Evolutionary conservation across 2,329 filamentous ascomycete genomes (phyloP).

Genomic region (Microthyrium microscopicum): DNA sequence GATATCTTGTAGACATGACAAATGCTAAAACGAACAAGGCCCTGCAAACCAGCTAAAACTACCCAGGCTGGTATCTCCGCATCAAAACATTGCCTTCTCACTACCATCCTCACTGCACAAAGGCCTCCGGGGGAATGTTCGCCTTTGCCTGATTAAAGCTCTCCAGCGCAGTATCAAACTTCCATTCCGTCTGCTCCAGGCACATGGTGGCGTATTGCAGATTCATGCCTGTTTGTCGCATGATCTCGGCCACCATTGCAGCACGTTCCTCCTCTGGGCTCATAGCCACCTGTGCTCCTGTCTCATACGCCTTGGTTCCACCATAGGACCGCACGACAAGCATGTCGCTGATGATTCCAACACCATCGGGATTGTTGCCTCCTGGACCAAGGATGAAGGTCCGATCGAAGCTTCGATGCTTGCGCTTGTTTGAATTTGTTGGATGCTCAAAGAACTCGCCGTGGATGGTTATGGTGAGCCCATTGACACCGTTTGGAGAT

Average conservation of each 20-base stretch:
- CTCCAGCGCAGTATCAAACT: constrained; percentile 55
- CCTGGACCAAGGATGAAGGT: constrained; percentile 62
- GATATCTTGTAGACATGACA: no score
- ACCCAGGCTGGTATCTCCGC: no score
- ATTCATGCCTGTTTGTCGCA: constrained; percentile 65
- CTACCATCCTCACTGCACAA: constrained; percentile 15
- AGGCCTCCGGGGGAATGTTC: constrained; percentile 26
- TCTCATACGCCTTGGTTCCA: constrained; percentile 33
- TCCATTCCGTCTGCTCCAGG: constrained; percentile 62
- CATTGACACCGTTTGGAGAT: constrained; percentile 51
- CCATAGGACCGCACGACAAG: constrained; percentile 55
- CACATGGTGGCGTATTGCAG: constrained; percentile 66
- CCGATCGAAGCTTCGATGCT: constrained; percentile 59
- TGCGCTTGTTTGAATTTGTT: constrained; percentile 37
- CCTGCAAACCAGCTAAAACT: no score
- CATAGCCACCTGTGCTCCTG: constrained; percentile 3
- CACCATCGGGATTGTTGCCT: constrained; percentile 33
- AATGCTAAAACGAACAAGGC: no score
- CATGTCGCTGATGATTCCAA: constrained; percentile 68
- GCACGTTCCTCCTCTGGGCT: constrained; percentile 33
- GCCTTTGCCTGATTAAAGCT: constrained; percentile 63
- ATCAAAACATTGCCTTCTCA: background rate
- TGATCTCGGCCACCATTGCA: constrained; percentile 54
- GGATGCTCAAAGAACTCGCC: constrained; percentile 70
- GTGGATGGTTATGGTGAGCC: constrained; percentile 62